Conservation (phyloP, 495 filamentous ascomycete genomes). For the Aspergillus leporis region DNA sequence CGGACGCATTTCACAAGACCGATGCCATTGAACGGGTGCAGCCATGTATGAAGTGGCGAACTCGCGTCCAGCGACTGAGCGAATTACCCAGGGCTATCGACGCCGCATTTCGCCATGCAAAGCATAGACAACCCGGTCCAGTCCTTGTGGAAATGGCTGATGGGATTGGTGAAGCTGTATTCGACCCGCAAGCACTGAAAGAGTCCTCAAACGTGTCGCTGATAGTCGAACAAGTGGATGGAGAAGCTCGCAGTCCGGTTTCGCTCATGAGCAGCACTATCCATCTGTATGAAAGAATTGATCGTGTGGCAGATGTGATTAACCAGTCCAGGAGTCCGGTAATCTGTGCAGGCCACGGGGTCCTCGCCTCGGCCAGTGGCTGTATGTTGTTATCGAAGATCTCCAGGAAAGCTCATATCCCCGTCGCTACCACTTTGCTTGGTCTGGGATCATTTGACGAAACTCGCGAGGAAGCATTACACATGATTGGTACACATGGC, state of each 20-base stretch:
- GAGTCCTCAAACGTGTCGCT: conserved; percentile 49
- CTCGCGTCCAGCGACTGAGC: conserved; percentile 62
- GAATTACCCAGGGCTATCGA: conserved; percentile 62
- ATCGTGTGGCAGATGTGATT: conserved; percentile 54
- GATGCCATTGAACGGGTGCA: conserved; percentile 61
- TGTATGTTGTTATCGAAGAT: conserved; percentile 50
- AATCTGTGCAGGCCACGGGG: conserved; percentile 61
- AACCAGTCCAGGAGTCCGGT: conserved; percentile 62
- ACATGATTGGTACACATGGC: conserved; percentile 69
- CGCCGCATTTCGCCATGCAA: conserved; percentile 66
- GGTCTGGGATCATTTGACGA: conserved; percentile 63
- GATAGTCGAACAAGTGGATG: background rate
- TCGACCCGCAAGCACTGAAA: conserved; percentile 53
- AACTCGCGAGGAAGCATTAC: conserved; percentile 56
- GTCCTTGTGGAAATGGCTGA: conserved; percentile 63
- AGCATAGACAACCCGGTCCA: conserved; percentile 57
- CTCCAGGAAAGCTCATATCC: conserved; percentile 58
- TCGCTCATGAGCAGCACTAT: conserved; percentile 25
- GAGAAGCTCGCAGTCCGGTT: too few species aligned
- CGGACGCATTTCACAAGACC: conserved; percentile 64
- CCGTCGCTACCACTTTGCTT: conserved; percentile 67
- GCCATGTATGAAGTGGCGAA: conserved; percentile 65
- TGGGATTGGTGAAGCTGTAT: conserved; percentile 56
- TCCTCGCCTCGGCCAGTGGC: conserved; percentile 31
- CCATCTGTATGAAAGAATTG: conserved; percentile 49